phyloP scores from a whole-genome alignment of 208 protist genomes.

The Porcisia deanei region DNA sequence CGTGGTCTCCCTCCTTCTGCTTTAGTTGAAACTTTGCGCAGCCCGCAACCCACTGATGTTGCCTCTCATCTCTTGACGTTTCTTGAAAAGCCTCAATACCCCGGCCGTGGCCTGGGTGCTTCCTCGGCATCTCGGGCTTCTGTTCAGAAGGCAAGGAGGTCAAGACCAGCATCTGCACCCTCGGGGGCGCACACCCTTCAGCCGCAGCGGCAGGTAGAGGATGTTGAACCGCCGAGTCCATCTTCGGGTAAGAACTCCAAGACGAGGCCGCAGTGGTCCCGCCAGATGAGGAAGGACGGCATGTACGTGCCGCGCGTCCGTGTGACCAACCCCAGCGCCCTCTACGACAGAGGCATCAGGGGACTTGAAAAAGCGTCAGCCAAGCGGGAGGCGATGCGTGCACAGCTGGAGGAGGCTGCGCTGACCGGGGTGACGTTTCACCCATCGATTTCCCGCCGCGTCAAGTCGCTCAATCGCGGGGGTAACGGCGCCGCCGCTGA shows the following conservation, averaged over 20 bases:
- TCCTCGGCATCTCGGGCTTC: neutral
- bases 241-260: slow-evolving; percentile 10
- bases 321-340: slow-evolving; percentile 10
- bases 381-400: slow-evolving; percentile 35
- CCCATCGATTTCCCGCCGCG: slow-evolving; percentile 45
- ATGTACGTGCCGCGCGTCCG: slow-evolving; percentile 1
- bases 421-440: slow-evolving; percentile 44
- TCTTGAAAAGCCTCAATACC: neutral
- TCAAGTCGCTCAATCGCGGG: slow-evolving; percentile 5
- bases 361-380: slow-evolving; percentile 9
- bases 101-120: neutral
- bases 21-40: neutral
- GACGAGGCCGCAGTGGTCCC: slow-evolving; percentile 11
- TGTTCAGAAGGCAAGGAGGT: neutral
- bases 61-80: neutral
- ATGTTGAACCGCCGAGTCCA: neutral
- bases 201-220: neutral
- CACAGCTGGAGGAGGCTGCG: slow-evolving; percentile 26
- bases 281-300: slow-evolving; percentile 15
- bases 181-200: neutral
- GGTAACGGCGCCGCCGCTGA: slow-evolving; percentile 5
- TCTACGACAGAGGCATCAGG: slow-evolving; percentile 40
- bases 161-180: neutral
- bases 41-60: neutral
- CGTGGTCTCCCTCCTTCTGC: neutral